Percentiles rank a stretch among this genome's conserved stretches.
phyloP scores from a whole-genome alignment of 1,284 basidiomycete genomes.

The Marasmius fiardii region DNA sequence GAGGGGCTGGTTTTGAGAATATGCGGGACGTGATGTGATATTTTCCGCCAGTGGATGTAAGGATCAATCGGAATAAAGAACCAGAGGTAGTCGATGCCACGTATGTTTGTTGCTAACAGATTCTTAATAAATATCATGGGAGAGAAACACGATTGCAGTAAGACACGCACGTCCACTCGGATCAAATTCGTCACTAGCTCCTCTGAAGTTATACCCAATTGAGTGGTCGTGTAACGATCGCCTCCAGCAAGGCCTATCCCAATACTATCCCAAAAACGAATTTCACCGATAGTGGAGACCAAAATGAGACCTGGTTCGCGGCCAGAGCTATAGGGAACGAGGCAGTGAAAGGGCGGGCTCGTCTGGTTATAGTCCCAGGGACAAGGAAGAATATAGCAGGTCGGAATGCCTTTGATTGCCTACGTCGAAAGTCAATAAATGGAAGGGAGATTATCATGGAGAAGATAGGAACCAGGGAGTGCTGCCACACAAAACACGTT shows the following conservation, averaged over 20 bases:
- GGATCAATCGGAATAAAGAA: slow-evolving; percentile 57
- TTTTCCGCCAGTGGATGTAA: slow-evolving; percentile 67
- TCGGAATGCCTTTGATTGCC: slow-evolving; percentile 64
- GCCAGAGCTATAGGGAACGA: slow-evolving; percentile 65
- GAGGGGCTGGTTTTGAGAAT: slow-evolving; percentile 55
- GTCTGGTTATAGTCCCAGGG: slow-evolving; percentile 42
- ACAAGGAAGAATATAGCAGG: slow-evolving; percentile 80
- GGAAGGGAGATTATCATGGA: neutral
- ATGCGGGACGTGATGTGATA: slow-evolving; percentile 51
- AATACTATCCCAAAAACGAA: slow-evolving; percentile 80
- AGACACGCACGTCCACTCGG: slow-evolving; percentile 54
- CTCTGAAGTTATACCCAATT: slow-evolving; percentile 49
- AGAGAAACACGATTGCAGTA: neutral
- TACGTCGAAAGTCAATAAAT: slow-evolving; percentile 18
- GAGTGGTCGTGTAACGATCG: slow-evolving; percentile 53
- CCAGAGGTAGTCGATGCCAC: slow-evolving; percentile 67
- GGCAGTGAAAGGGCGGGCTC: slow-evolving; percentile 58
- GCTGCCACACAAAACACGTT: slow-evolving; percentile 82
- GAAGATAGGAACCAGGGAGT: slow-evolving; percentile 50
- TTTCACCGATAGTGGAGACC: slow-evolving; percentile 56
- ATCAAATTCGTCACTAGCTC: slow-evolving; percentile 65
- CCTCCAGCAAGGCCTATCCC: slow-evolving; percentile 81
- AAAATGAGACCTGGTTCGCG: slow-evolving; percentile 79
- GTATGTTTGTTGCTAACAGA: slow-evolving; percentile 58
- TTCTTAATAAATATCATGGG: slow-evolving; percentile 6